A percentile compares a stretch with the other conserved stretches of the same genome.
Conservation (phyloP, 208 protist species). For the Wallacemonas collosoma region DNA sequence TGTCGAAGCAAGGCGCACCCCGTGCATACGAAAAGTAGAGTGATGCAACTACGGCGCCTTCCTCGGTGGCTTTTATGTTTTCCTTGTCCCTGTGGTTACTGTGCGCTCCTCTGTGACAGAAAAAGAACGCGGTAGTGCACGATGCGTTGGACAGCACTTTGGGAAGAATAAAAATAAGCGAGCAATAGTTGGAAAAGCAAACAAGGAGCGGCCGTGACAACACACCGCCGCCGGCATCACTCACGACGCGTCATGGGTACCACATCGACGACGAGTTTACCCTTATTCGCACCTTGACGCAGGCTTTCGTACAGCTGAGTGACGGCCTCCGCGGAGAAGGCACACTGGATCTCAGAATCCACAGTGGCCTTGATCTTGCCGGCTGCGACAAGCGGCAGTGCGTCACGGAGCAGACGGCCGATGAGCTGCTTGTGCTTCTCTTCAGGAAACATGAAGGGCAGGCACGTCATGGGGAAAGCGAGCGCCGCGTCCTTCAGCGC, state of each 20-base stretch:
- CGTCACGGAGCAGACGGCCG: constrained; percentile 14
- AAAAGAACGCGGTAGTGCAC: too few relatives aligned
- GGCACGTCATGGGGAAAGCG: constrained; percentile 7
- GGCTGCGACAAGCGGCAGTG: constrained; percentile 8
- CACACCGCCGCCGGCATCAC: background rate
- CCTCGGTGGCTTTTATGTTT: too few relatives aligned
- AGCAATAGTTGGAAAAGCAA: too few relatives aligned
- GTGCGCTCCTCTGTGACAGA: too few relatives aligned
- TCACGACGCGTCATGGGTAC: constrained; percentile 1
- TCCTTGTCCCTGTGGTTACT: too few relatives aligned
- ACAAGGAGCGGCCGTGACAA: background rate
- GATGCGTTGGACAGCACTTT: too few relatives aligned
- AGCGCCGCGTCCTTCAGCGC: constrained; percentile 21
- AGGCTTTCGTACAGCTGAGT: constrained; percentile 4
- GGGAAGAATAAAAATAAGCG: too few relatives aligned
- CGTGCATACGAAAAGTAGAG: too few relatives aligned
- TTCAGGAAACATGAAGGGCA: constrained; percentile 24
- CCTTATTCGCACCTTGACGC: constrained; percentile 10
- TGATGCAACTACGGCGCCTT: too few relatives aligned
- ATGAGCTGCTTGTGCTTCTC: background rate
- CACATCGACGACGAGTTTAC: constrained; percentile 20
- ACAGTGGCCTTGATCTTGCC: constrained; percentile 18
- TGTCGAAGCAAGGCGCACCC: too few relatives aligned
- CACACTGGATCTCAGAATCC: constrained; percentile 9
- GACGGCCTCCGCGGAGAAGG: constrained; percentile 19